phyloP scores from a whole-genome alignment of 306 rosid species.

The Cicer pinnatifidum region DNA sequence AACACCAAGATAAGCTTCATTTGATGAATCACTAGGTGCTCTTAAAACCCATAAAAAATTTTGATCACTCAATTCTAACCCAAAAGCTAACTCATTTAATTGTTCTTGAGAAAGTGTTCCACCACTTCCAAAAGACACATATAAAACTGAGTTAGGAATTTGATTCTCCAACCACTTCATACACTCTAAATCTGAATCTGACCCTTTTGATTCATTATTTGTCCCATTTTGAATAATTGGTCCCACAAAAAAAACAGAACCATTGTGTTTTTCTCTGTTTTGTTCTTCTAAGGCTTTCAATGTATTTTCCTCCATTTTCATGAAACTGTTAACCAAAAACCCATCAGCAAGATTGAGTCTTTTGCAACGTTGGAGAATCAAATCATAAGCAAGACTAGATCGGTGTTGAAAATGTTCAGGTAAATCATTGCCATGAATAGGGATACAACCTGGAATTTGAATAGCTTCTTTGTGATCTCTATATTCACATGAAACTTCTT shows the following conservation, averaged over 20 bases:
- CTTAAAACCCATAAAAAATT: conserved; percentile 49
- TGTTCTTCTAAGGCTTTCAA: conserved; percentile 15
- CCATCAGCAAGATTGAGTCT: conserved; percentile 40
- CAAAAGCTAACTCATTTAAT: conserved; percentile 42
- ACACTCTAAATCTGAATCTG: conserved; percentile 29
- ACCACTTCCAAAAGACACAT: conserved; percentile 50
- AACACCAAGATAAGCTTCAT: conserved; percentile 34
- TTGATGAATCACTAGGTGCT: conserved; percentile 43
- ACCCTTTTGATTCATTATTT: neutral
- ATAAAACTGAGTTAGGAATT: conserved; percentile 34
- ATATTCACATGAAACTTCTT: conserved; percentile 42
- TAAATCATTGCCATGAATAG: conserved; percentile 43
- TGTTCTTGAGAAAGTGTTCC: conserved; percentile 42
- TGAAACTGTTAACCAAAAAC: conserved; percentile 41
- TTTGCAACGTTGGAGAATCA: conserved; percentile 20
- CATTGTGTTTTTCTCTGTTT: neutral
- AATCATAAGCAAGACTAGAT: conserved; percentile 38
- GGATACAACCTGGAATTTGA: conserved; percentile 41
- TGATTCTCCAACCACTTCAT: conserved; percentile 42
- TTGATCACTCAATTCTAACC: conserved; percentile 44
- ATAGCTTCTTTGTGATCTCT: conserved; percentile 39
- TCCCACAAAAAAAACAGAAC: conserved; percentile 36
- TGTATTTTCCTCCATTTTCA: conserved; percentile 22
- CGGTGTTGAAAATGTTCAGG: conserved; percentile 47
- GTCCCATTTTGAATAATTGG: conserved; percentile 39